phyloP scores from a whole-genome alignment of 345 rosid genomes.

The Adansonia digitata region DNA sequence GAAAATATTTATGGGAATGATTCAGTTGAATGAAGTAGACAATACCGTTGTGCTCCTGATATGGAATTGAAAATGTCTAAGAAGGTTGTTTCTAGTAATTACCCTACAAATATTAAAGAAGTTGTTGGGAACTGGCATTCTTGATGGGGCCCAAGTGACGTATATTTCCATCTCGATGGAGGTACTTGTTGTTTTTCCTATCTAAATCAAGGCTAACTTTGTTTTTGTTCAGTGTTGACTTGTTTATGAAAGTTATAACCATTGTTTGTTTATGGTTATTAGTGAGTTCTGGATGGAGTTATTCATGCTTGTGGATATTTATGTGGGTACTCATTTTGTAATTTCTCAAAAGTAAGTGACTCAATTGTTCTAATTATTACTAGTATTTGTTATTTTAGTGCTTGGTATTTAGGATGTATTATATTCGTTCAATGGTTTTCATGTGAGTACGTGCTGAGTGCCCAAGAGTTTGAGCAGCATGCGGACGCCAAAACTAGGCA shows the following conservation, averaged over 20 bases:
- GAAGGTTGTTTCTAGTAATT: slow-evolving; percentile 58
- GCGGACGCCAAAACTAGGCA: slow-evolving; percentile 87
- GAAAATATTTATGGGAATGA: slow-evolving; percentile 19
- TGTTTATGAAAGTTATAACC: neutral
- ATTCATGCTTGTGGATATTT: slow-evolving; percentile 76
- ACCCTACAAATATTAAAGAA: slow-evolving; percentile 75
- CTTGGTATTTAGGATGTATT: neutral
- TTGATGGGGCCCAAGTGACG: slow-evolving; percentile 80
- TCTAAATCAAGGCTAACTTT: neutral
- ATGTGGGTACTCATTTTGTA: slow-evolving; percentile 75
- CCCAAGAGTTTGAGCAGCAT: slow-evolving; percentile 91
- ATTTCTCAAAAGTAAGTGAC: slow-evolving; percentile 61
- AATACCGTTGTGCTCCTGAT: slow-evolving; percentile 34
- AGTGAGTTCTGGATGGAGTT: slow-evolving; percentile 62
- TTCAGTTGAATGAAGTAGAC: slow-evolving; percentile 21
- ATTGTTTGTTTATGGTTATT: slow-evolving; percentile 16
- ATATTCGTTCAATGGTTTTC: slow-evolving; percentile 12
- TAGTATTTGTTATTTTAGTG: neutral
- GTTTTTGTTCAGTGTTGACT: neutral
- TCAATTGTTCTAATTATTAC: neutral
- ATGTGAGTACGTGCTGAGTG: slow-evolving; percentile 59
- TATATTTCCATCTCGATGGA: slow-evolving; percentile 47
- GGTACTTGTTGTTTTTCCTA: slow-evolving; percentile 33
- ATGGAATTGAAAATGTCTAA: slow-evolving; percentile 69
- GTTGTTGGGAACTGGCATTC: slow-evolving; percentile 67